phyloP scores from a whole-genome alignment of 305 asterid species.

The Stenogyne calaminthoides region DNA sequence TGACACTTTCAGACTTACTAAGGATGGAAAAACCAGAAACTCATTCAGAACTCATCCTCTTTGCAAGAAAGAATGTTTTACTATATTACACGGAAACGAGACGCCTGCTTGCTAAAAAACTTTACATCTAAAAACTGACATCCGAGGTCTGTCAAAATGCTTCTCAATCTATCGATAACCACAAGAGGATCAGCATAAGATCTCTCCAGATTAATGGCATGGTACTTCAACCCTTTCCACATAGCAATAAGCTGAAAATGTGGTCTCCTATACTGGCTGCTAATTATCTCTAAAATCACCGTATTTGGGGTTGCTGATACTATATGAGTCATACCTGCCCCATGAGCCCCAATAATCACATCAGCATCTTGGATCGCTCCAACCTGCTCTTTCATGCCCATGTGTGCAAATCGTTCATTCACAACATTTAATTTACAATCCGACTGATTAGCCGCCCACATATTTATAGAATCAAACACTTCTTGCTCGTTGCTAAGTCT shows the following conservation, averaged over 20 bases:
- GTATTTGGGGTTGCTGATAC: slow-evolving; percentile 69
- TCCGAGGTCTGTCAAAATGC: slow-evolving; percentile 57
- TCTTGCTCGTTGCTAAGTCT: slow-evolving; percentile 83
- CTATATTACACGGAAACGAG: too few relatives aligned
- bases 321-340: slow-evolving; percentile 93
- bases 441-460: slow-evolving; percentile 59
- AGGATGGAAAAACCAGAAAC: not conserved
- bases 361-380: slow-evolving; percentile 86
- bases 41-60: not conserved
- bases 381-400: slow-evolving; percentile 97
- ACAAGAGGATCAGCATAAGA: slow-evolving; percentile 62
- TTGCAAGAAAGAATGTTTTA: not conserved
- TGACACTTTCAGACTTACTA: not conserved
- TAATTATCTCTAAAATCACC: slow-evolving; percentile 74
- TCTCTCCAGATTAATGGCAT: slow-evolving; percentile 59
- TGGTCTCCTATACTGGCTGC: slow-evolving; percentile 76
- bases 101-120: not conserved
- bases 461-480: slow-evolving; percentile 62
- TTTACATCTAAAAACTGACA: not conserved
- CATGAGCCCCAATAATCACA: slow-evolving; percentile 92
- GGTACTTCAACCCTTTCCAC: slow-evolving; percentile 94
- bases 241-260: slow-evolving; percentile 81
- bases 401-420: slow-evolving; percentile 91
- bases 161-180: slow-evolving; percentile 57
- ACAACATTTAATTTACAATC: slow-evolving; percentile 62